Percentiles rank a stretch among this genome's conserved stretches.
These are phyloP conservation scores for Hypholoma fasciculare DNA, from an alignment of 768 basidiomycete species.

Conservation along the genomic window DNA sequence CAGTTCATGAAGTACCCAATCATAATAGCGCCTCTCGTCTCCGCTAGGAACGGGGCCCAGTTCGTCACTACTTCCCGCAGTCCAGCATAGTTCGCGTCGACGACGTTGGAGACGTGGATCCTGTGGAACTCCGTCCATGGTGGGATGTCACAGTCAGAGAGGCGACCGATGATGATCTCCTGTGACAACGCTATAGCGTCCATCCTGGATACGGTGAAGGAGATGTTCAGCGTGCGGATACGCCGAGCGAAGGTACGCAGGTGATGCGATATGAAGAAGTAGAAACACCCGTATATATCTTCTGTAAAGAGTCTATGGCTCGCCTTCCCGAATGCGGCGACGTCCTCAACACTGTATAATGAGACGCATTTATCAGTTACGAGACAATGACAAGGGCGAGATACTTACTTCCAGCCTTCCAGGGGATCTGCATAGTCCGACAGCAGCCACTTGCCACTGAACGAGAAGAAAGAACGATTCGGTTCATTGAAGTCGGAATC, in stretches of 20 bases:
- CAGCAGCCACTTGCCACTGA: constrained; percentile 35
- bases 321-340: constrained; percentile 33
- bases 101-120: constrained; percentile 48
- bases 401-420: constrained; percentile 42
- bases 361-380: background rate
- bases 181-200: constrained; percentile 34
- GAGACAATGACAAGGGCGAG: background rate
- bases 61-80: constrained; percentile 27
- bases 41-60: constrained; percentile 40
- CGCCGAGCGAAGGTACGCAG: constrained; percentile 36
- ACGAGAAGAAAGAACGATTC: constrained; percentile 41
- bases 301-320: constrained; percentile 35
- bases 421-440: constrained; percentile 42
- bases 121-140: constrained; percentile 38
- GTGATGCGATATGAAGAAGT: constrained; percentile 43
- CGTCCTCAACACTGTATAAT: constrained; percentile 27
- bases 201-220: constrained; percentile 28
- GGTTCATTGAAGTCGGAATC: constrained; percentile 39
- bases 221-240: constrained; percentile 30
- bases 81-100: constrained; percentile 43
- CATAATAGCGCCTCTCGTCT: constrained; percentile 26
- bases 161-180: constrained; percentile 16
- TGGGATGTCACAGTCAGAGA: constrained; percentile 20
- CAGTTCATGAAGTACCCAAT: constrained; percentile 53
- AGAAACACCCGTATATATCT: constrained; percentile 52